Evolutionary conservation across 257 asterid genomes (phyloP), one percentile per base, ranked within the genome.

Genomic region (Primulina tabacum): DNA sequence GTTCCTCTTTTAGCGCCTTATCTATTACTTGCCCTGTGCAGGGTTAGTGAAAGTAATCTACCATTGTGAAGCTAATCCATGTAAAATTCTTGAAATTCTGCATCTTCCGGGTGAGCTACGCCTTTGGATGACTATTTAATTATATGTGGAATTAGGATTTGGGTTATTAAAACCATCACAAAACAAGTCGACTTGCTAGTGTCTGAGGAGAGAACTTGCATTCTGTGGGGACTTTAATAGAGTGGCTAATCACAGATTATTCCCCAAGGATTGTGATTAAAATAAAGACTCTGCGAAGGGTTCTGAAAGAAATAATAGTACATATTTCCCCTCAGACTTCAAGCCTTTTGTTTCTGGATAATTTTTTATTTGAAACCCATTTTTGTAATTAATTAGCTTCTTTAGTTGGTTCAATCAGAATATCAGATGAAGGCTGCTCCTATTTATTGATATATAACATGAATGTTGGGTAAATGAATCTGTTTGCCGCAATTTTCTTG

Each of bases 21-120:
- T 34, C 55, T 11, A 9, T 55, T 50, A 4, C 64, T 43, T 11
- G 11, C 33, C 65, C 32, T n/a, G 4, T 64, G 65, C 65, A 69
- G 75, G 82, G 30, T 6, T 38, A 26, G 14, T 32, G 34, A 43
- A 50, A 50, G 57, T 59, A 65, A 35, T 57, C 30, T 50, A 17
- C 29, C 69, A 43, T 52, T 20, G 60, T 75, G 68, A 62, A 56
- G 71, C 72, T 70, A 47, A 37, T 75, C 56, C 74, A 35, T 80
- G 85, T 81, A 77, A 80, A 80, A 71, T 75, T 67, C 37, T 30
- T 60, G 61, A 30, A 40, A 71, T 35, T 34, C 40, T 77, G 80
- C 78, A 65, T 69, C 73, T 47, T 65, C 77, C 59, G 17, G 37
- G 59, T 33, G 58, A 28, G 37, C 58, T 38, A 30, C 69, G 57